A percentile compares a stretch with the other conserved stretches of the same genome.
Conservation (phyloP, 148 eudicot genomes). For the Amaranthus palmeri region DNA sequence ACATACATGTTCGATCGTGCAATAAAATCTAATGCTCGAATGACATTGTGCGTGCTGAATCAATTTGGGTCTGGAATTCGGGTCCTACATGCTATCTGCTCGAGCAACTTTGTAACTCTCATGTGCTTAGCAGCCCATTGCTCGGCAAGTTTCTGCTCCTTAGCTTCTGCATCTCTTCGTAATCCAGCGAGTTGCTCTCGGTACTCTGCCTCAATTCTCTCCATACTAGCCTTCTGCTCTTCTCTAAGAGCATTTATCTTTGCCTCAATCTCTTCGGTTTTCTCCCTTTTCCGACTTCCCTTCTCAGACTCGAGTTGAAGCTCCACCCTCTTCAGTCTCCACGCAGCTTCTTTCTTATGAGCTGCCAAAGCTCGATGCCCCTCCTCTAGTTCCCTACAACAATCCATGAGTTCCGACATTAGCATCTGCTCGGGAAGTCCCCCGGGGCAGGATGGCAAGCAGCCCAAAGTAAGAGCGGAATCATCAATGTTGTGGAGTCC, state of each 20-base stretch:
- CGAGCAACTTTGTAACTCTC: slow-evolving; percentile 57
- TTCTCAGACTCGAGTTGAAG: slow-evolving; percentile 83
- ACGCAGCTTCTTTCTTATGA: slow-evolving; percentile 81
- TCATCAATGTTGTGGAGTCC: slow-evolving; percentile 23
- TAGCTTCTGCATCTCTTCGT: slow-evolving; percentile 78
- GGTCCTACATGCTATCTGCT: slow-evolving; percentile 56
- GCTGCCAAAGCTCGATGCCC: slow-evolving; percentile 69
- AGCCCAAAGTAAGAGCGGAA: slow-evolving; percentile 22
- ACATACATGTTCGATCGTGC: too few species aligned
- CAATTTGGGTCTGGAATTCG: slow-evolving; percentile 38
- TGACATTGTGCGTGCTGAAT: neutral
- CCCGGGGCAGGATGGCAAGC: slow-evolving; percentile 18
- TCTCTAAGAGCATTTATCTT: slow-evolving; percentile 68
- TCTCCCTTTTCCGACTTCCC: slow-evolving; percentile 55
- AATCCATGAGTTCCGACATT: slow-evolving; percentile 53
- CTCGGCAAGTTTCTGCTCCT: slow-evolving; percentile 84
- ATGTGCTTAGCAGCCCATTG: slow-evolving; percentile 81
- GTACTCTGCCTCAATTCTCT: slow-evolving; percentile 78
- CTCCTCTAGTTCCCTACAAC: slow-evolving; percentile 74
- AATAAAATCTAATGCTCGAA: too few species aligned
- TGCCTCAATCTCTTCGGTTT: slow-evolving; percentile 63
- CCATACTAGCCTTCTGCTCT: slow-evolving; percentile 52
- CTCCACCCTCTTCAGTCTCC: slow-evolving; percentile 82
- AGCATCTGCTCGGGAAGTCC: slow-evolving; percentile 31
- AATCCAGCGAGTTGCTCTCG: slow-evolving; percentile 63